Evolutionary conservation across 2,329 filamentous ascomycete species (phyloP), one percentile per base, ranked within the genome.

Genomic region (Aspergillus spinulosporus): DNA sequence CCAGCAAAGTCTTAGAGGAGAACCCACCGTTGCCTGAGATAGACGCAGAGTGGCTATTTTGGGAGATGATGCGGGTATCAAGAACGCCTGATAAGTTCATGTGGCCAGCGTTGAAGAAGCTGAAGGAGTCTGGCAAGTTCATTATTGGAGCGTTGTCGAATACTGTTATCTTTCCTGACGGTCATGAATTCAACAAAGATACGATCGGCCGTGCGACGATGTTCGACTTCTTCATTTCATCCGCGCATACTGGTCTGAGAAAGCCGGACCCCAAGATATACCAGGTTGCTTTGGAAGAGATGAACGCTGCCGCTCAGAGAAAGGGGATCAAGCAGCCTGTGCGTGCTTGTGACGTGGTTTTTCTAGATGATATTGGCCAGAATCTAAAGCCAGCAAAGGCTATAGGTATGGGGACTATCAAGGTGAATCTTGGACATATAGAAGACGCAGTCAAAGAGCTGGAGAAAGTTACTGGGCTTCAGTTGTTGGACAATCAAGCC

Each of bases 301-400:
- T 94, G 62, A 80, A 89, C 65, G 80, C 83, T 59, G 84, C 84
- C 62, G 84, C 86, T 1, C 79, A 76, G 67, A 72, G 77, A 26
- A 84, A 84, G 36, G 80, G 79, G 3, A 82, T 81, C 78, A 72
- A 71, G n/a, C 73, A 71, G 12, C 73, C 4, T 77, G 78, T 95
- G 6, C 72, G 76, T 54, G 76, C 88, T 0, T 76, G 77, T 0
- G 90, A 97, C 54, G 79, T 97, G 44, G 75, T 96, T 3, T 99
- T 99, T 70, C 75, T 97, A 49, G 94, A 97, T 71, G 92, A 97
- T 66, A 96, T 99, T 71, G 94, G 94, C 1, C 87, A 92, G 74
- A 99, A 99, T 71, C 73, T 97, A 56, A 94, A 92, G 78, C 87
- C 82, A 44, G 94, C 86, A 0, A 89, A 81, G 73, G 81, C 81